A percentile compares a stretch with the other conserved stretches of the same genome.
These are phyloP conservation scores for Micromonas pusilla DNA, from an alignment of 139 green algal genomes.

Conservation along the genomic window DNA sequence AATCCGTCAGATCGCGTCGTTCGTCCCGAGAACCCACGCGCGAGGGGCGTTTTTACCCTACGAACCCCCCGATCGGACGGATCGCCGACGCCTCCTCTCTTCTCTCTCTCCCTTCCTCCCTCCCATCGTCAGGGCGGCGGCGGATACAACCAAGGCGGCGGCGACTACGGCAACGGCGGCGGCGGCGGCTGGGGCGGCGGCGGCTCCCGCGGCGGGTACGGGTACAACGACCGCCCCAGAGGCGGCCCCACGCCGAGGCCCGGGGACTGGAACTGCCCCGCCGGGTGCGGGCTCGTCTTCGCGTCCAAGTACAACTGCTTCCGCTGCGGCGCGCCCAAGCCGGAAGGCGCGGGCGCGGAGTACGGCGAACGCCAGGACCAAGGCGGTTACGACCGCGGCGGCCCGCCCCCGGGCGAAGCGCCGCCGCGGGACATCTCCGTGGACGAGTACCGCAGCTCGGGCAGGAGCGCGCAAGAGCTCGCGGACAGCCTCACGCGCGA, in stretches of 20 bases:
- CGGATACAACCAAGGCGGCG: too few species aligned
- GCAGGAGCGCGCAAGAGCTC: too few species aligned
- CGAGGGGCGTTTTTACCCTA: not conserved
- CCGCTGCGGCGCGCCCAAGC: constrained; percentile 20
- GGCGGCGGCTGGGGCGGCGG: not conserved
- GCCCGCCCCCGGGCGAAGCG: not conserved
- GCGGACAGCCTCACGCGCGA: too few species aligned
- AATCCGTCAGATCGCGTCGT: too few species aligned
- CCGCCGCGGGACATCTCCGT: too few species aligned
- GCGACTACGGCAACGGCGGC: not conserved
- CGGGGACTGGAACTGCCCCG: constrained; percentile 17
- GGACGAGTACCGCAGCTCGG: too few species aligned
- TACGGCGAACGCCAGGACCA: too few species aligned
- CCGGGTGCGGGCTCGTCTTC: constrained; percentile 1
- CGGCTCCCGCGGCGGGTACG: not conserved
- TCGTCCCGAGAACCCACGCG: too few species aligned
- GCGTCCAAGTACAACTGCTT: constrained; percentile 18
- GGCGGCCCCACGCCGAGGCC: not conserved
- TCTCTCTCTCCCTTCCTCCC: not conserved
- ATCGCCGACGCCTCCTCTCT: not conserved
- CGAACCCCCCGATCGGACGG: not conserved
- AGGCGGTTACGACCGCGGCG: not conserved
- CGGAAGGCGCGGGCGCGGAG: not conserved
- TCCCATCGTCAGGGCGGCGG: not conserved
- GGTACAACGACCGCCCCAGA: not conserved